Evolutionary conservation across 2,329 filamentous ascomycete genomes (phyloP), one percentile per base, ranked within the genome.

Genomic region (Diaporthe nobilis): DNA sequence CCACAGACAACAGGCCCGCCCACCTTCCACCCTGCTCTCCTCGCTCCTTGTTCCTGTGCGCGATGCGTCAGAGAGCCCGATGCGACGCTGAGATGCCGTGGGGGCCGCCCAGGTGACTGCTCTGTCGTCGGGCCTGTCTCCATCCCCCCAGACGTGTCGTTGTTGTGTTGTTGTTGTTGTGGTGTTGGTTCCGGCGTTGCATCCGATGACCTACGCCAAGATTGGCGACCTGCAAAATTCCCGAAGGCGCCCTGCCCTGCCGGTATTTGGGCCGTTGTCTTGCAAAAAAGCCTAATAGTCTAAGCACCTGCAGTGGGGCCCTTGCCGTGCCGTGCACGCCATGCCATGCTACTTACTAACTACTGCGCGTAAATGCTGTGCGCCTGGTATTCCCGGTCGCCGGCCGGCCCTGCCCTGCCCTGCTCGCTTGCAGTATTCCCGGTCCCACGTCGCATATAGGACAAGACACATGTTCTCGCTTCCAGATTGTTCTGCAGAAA

Each of bases 131-230:
- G 25, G n/a, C 25, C 61, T n/a, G 4, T 65, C 34, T 22, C 53
- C 25, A 20, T 34, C 20, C 17, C 20, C 47, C 53, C 25, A 25
- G 60, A 17, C 42, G 34, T 72, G 58, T 34, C 47, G 71, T 65
- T 65, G 47, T 53, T 42, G 60, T n/a, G 47, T 53, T 42, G 60
- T n/a, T 42, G 60, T n/a, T 15, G 55, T 58, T n/a, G 53, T 57
- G 8, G 55, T 44, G 60, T 65, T 31, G 60, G 42, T 65, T 65
- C 60, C 42, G 63, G 63, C 31, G 63, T 39, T 53, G 44, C 47
- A 44, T 53, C 34, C 58, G 71, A 73, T 73, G 71, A 73, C 71
- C 71, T 73, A 73, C n/a, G 71, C 71, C 71, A 73, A 73, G 71
- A 55, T 73, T 65, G 71, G 57, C 47, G 47, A 65, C 51, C 58